Evolutionary conservation across 2,329 filamentous ascomycete species (phyloP), one percentile per base, ranked within the genome.

Genomic region (Zymoseptoria passerinii): DNA sequence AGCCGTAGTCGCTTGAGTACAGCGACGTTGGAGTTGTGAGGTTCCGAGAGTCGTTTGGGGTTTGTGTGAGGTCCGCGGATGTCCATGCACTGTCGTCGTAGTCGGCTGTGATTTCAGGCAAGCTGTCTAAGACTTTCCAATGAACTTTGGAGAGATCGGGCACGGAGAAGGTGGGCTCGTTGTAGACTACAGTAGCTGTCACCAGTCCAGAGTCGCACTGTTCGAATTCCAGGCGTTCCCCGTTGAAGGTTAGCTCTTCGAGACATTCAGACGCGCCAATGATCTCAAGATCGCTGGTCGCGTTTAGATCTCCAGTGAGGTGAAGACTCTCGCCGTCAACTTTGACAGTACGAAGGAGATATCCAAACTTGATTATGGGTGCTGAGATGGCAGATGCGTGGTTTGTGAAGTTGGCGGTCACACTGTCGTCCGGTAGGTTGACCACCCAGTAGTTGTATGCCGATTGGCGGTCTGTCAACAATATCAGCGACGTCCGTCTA

Each of bases 51-150:
- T 81, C 82, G 70, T 90, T 90, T 68, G 82, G 81, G 1, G 83
- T 85, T 2, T 77, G 78, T 1, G 74, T 76, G 5, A 83, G 75
- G 60, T 85, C 74, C 0, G 87, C 88, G 0, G 68, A 64, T 0
- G 78, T 78, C 89, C 89, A 94, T 5, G 73, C 71, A 2, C 80
- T 80, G 70, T 94, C 89, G 55, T 90, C 83, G 65, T 91, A 92
- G 1, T 71, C 72, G 0, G 76, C 62, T 53, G 80, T 70, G 6
- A 89, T 76, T 68, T 92, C 89, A 0, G 89, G 89, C 0, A 94
- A 80, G 0, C 82, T 82, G 70, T 92, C 84, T 20, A 89, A 67
- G 58, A 82, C 84, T 67, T 84, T 84, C 89, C 89, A 94, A 1
- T 80, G 72, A 8, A 89, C 71, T 0, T 75, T 70, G 13, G 77